These are phyloP conservation scores for Chimonanthus salicifolius DNA, from an alignment of 164 flowering plant genomes.

Conservation along the genomic window DNA sequence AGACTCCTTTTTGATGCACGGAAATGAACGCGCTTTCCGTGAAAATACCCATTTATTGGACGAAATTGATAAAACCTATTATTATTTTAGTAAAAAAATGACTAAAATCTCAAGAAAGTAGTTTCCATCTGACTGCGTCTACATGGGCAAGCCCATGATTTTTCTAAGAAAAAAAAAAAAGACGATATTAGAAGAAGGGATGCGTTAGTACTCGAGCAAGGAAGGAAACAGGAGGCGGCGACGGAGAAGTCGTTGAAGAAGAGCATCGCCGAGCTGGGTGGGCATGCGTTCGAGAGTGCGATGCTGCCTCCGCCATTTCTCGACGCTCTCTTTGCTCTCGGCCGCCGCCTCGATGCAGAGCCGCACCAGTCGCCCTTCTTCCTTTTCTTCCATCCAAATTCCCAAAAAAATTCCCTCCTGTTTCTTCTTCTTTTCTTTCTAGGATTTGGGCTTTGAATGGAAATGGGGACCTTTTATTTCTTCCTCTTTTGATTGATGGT, in stretches of 20 bases:
- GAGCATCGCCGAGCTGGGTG: slow-evolving; percentile 60
- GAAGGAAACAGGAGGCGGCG: slow-evolving; percentile 79
- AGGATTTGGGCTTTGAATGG: no score
- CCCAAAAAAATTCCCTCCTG: neutral
- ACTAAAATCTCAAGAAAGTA: no score
- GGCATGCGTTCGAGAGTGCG: slow-evolving; percentile 78
- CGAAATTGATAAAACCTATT: no score
- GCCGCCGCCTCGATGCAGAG: slow-evolving; percentile 73
- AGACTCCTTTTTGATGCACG: no score
- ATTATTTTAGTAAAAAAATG: no score
- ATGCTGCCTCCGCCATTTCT: slow-evolving; percentile 80
- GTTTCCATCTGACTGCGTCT: no score
- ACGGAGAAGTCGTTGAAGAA: slow-evolving; percentile 57
- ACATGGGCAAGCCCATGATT: no score
- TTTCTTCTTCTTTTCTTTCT: neutral
- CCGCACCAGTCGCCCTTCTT: slow-evolving; percentile 31
- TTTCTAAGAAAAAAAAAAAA: neutral
- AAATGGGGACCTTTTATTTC: no score
- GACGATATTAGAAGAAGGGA: neutral
- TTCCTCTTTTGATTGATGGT: no score
- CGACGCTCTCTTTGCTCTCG: slow-evolving; percentile 44
- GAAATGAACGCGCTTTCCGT: no score
- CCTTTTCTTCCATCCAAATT: neutral
- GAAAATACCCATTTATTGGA: no score
- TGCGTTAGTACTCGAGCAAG: slow-evolving; percentile 62